Conservation (phyloP, 192 early-diverging fungal species). For the Kickxella alabastrina region DNA sequence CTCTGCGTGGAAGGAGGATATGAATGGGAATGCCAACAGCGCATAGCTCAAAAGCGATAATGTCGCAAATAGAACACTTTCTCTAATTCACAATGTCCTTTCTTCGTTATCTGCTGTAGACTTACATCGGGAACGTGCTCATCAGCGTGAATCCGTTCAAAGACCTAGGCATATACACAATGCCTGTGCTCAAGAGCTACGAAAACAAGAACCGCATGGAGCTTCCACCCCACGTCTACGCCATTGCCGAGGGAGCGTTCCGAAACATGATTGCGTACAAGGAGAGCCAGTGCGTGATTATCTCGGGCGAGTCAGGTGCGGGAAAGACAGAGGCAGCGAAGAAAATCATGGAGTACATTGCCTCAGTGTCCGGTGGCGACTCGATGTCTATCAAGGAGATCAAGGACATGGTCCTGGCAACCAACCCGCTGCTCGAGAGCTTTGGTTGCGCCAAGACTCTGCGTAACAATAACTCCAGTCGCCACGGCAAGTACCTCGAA, state of each 20-base stretch:
- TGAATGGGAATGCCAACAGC: too few species aligned
- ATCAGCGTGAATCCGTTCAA: constrained; percentile 95
- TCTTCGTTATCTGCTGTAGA: constrained; percentile 42
- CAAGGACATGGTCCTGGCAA: constrained; percentile 98
- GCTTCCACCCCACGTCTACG: constrained; percentile 97
- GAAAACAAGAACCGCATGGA: constrained; percentile 81
- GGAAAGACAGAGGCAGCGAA: constrained; percentile 92
- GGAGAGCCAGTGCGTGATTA: constrained; percentile 99
- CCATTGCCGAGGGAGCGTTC: constrained; percentile 86
- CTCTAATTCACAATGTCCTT: too few species aligned
- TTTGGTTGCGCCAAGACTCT: constrained; percentile 99
- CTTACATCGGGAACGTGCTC: constrained; percentile 91
- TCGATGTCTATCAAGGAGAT: constrained; percentile 80
- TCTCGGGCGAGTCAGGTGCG: constrained; percentile 92
- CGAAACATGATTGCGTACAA: constrained; percentile 97
- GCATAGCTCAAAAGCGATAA: too few species aligned
- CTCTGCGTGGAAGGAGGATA: too few species aligned
- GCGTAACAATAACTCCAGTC: constrained; percentile 97
- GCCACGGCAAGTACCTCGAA: constrained; percentile 99
- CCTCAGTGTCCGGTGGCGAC: constrained; percentile 82
- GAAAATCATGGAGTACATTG: constrained; percentile 97
- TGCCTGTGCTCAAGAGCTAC: constrained; percentile 82
- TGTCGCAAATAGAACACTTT: too few species aligned
- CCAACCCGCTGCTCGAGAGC: constrained; percentile 95
- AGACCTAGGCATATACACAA: constrained; percentile 91